Percentiles rank a stretch among this genome's conserved stretches.
Evolutionary conservation across 2,329 filamentous ascomycete species (phyloP).

Genomic region (Colletotrichum chlorophyti): DNA sequence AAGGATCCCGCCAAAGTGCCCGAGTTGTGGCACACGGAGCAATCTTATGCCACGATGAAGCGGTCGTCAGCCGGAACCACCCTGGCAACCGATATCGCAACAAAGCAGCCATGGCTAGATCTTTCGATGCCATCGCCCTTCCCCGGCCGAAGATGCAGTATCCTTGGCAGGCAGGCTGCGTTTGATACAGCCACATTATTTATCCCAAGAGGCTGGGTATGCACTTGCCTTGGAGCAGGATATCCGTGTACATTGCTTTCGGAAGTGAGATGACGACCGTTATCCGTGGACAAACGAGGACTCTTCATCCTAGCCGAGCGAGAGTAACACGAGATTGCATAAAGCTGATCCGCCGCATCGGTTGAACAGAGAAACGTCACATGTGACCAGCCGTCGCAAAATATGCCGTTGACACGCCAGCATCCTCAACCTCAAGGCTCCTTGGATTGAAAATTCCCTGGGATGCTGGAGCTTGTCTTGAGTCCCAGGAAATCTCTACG

Average conservation of each 20-base stretch:
- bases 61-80: too few relatives aligned
- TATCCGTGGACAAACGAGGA: neutral
- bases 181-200: slow-evolving; percentile 9
- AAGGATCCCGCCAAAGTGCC: too few relatives aligned
- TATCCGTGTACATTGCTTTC: neutral
- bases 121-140: neutral
- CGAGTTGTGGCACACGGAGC: too few relatives aligned
- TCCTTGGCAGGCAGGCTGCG: slow-evolving; percentile 19
- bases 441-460: too few relatives aligned
- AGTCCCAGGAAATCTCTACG: too few relatives aligned
- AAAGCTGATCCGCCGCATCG: slow-evolving; percentile 6
- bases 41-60: too few relatives aligned
- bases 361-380: slow-evolving; percentile 1
- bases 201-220: slow-evolving; percentile 23
- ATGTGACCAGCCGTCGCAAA: slow-evolving; percentile 1
- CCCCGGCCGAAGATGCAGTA: neutral
- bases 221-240: slow-evolving; percentile 13
- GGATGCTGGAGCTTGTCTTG: too few relatives aligned
- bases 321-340: neutral
- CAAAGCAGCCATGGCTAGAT: neutral
- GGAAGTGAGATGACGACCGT: too few relatives aligned
- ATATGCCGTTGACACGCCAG: neutral
- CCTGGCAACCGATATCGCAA: too few relatives aligned
- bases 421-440: too few relatives aligned
- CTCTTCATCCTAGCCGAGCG: too few relatives aligned